Conservation (phyloP, 352 stramenopile species). For the Globisporangium spinosum region DNA sequence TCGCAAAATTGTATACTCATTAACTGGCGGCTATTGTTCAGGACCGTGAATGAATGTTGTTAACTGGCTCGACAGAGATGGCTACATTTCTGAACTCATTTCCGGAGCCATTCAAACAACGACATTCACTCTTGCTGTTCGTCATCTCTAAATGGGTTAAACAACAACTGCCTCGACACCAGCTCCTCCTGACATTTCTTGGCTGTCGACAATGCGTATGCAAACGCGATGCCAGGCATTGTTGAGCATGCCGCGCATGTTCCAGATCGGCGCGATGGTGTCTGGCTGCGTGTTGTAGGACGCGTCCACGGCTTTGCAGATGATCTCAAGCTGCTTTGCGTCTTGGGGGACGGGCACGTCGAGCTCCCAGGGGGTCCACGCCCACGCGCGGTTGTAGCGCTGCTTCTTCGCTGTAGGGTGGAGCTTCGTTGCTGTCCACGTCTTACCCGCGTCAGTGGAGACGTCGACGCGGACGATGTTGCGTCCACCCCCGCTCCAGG, state of each 20-base stretch:
- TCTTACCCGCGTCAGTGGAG: conserved; percentile 91
- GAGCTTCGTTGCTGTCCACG: conserved; percentile 89
- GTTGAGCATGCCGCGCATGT: conserved; percentile 96
- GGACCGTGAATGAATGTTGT: not conserved
- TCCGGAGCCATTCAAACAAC: not conserved
- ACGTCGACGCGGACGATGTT: conserved; percentile 96
- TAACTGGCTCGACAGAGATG: not conserved
- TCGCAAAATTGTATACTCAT: too few species aligned
- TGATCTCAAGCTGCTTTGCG: conserved; percentile 82
- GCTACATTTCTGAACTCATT: not conserved
- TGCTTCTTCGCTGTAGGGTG: conserved; percentile 76
- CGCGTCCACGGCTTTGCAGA: conserved; percentile 92
- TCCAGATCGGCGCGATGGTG: conserved; percentile 94
- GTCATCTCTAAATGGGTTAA: conserved; percentile 4
- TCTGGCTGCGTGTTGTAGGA: conserved; percentile 97
- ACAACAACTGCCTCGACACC: not conserved
- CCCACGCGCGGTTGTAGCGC: conserved; percentile 89
- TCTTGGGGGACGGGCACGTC: conserved; percentile 81
- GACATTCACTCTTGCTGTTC: not conserved
- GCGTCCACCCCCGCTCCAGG: conserved; percentile 92
- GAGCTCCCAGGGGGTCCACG: conserved; percentile 96
- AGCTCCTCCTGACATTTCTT: conserved; percentile 27
- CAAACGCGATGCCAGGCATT: conserved; percentile 94
- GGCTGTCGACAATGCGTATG: conserved; percentile 47
- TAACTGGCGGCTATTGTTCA: too few species aligned